Percentiles rank a stretch among this genome's conserved stretches.
phyloP scores from a whole-genome alignment of 257 asterid species.

The Voacanga thouarsii region DNA sequence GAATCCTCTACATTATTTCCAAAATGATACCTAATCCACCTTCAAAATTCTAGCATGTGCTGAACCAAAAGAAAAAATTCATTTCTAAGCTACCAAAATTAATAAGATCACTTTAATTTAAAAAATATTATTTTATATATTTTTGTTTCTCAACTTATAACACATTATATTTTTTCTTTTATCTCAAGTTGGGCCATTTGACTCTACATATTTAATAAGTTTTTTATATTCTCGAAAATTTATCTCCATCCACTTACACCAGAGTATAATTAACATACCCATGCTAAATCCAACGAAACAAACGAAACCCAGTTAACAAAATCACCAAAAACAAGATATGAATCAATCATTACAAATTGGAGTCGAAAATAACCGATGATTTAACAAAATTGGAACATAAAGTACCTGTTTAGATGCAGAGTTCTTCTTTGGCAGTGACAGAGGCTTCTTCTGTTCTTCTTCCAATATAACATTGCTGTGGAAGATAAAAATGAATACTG shows the following conservation, averaged over 20 bases:
- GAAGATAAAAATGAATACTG: conserved; percentile 55
- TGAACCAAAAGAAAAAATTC: background rate
- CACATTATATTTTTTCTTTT: too few relatives aligned
- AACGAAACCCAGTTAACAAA: background rate
- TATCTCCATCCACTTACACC: too few relatives aligned
- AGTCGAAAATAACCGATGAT: background rate
- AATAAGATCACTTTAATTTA: too few relatives aligned
- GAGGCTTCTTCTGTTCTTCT: conserved; percentile 40
- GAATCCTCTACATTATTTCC: background rate
- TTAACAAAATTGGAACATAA: background rate
- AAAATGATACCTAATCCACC: background rate
- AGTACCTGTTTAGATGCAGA: conserved; percentile 39
- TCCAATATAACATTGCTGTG: conserved; percentile 59
- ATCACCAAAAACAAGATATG: background rate
- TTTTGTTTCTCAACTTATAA: too few relatives aligned
- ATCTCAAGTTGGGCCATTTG: too few relatives aligned
- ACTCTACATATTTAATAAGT: too few relatives aligned
- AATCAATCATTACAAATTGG: background rate
- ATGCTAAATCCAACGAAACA: background rate
- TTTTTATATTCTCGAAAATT: too few relatives aligned
- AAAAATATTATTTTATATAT: too few relatives aligned
- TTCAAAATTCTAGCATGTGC: background rate
- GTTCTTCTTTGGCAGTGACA: conserved; percentile 23
- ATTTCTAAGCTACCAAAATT: background rate
- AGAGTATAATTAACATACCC: too few relatives aligned